Evolutionary conservation across 768 basidiomycete genomes (phyloP), one percentile per base, ranked within the genome.

Genomic region (Suillus brevipes): DNA sequence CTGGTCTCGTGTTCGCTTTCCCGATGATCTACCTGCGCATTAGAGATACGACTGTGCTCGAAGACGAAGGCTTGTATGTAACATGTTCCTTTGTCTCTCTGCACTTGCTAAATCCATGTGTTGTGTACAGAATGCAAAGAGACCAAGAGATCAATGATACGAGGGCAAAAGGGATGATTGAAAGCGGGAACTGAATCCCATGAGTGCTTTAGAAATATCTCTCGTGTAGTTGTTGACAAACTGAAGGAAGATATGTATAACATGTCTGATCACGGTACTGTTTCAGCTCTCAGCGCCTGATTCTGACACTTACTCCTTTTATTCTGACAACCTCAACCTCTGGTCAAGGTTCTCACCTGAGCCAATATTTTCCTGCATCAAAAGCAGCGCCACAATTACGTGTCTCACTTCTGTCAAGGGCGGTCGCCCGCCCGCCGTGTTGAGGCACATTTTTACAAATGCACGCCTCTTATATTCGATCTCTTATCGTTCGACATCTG

Each of bases 1-100:
- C 79, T 0, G 89, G 89, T 2, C 82, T 90, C 20, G 62, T 89
- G 52, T 88, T 86, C 62, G 83, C 86, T 16, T 75, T 90, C n/a
- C 89, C 89, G 6, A 90, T 91, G 90, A 84, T 91, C 53, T 80
- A 88, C 69, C 75, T 84, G 58, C 87, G 90, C 13, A 85, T 91
- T 64, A 86, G 80, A 67, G 82, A 91, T 60, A 83, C 79, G 65
- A 82, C 83, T 0, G 84, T 85, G 12, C 64, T 82, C 8, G 81
- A 80, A 36, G 87, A 88, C 57, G 88, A 89, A 72, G 74, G 77
- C 1, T 70, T 86, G 87, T 88, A 69, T 65, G 85, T 79, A 25
- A 12, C 45, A 62, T 36, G 45, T 23, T 36, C 14, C 16, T 5
- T n/a, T 16, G 23, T 25, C 25, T 42, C 18, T 42, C 6, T 28